Conservation (phyloP, 768 basidiomycete genomes). For the Russula sp. region DNA sequence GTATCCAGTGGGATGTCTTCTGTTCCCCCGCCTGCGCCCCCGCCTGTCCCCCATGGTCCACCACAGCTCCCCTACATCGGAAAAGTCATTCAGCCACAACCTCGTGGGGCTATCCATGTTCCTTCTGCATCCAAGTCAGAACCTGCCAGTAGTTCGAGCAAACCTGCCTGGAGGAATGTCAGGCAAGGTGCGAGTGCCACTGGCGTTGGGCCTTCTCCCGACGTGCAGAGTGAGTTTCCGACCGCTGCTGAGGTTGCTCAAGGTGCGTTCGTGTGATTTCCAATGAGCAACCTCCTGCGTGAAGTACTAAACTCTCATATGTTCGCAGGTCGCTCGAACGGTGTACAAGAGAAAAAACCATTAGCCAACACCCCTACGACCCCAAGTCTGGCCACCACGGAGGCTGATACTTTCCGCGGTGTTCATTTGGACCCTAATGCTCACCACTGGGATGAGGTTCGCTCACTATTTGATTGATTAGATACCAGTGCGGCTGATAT, state of each 20-base stretch:
- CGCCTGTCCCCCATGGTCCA: constrained; percentile 26
- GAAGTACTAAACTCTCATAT: not conserved
- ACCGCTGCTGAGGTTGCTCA: constrained; percentile 94
- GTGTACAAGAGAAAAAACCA: constrained; percentile 31
- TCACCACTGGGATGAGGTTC: constrained; percentile 97
- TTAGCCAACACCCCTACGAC: constrained; percentile 44
- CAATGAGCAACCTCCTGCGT: not conserved
- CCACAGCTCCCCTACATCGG: constrained; percentile 51
- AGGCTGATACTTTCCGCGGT: constrained; percentile 91
- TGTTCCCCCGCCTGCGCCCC: constrained; percentile 28
- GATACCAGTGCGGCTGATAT: constrained; percentile 12
- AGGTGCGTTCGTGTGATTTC: constrained; percentile 39
- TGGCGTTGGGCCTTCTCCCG: constrained; percentile 36
- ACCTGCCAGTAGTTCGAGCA: constrained; percentile 25
- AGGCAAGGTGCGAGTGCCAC: constrained; percentile 29
- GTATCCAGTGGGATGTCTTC: constrained; percentile 34
- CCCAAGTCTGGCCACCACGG: constrained; percentile 64
- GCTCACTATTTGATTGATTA: constrained; percentile 25
- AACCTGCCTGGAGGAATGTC: constrained; percentile 69
- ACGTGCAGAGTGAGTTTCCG: constrained; percentile 70
- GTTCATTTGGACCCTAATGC: constrained; percentile 90
- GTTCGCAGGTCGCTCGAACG: constrained; percentile 22
- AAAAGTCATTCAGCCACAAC: constrained; percentile 65
- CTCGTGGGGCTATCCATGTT: constrained; percentile 31
- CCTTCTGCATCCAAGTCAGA: constrained; percentile 29